phyloP scores from a whole-genome alignment of 2,329 filamentous ascomycete species.

The Fusarium sp. region DNA sequence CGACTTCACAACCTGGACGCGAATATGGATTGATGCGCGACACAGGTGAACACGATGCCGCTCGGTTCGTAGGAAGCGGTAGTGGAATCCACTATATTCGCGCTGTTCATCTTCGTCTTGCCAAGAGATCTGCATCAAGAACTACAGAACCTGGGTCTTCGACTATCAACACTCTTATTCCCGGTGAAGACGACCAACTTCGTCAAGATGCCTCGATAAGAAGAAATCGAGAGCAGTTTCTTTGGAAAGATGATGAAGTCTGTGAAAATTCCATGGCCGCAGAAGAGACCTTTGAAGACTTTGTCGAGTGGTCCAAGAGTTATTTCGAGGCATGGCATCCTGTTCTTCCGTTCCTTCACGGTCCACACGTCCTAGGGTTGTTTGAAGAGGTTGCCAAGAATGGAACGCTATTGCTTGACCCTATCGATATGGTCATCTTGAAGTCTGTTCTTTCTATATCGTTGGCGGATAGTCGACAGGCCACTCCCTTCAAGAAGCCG shows the following conservation, averaged over 20 bases:
- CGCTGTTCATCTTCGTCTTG: constrained; percentile 62
- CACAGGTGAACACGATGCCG: constrained; percentile 56
- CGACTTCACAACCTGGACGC: constrained; percentile 43
- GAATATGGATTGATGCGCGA: constrained; percentile 61
- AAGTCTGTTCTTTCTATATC: constrained; percentile 64
- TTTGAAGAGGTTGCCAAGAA: constrained; percentile 56
- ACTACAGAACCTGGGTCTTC: constrained; percentile 17
- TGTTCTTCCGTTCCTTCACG: constrained; percentile 66
- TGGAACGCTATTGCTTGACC: constrained; percentile 26
- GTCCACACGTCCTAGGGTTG: constrained; percentile 58
- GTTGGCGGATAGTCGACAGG: constrained; percentile 62
- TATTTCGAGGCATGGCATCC: constrained; percentile 70
- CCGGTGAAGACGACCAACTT: constrained; percentile 66
- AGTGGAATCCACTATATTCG: constrained; percentile 70
- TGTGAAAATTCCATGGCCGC: constrained; percentile 4
- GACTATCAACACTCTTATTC: constrained; percentile 54
- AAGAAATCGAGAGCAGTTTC: constrained; percentile 24
- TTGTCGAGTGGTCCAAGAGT: constrained; percentile 60
- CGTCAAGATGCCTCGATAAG: constrained; percentile 33
- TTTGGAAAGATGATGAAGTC: constrained; percentile 53
- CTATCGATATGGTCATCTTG: not conserved
- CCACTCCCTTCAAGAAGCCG: constrained; percentile 34
- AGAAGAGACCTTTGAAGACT: constrained; percentile 55
- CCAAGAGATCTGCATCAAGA: constrained; percentile 38
- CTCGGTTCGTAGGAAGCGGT: constrained; percentile 66